Evolutionary conservation across 1,284 basidiomycete genomes (phyloP).

Genomic region (Trichosporon sp.): DNA sequence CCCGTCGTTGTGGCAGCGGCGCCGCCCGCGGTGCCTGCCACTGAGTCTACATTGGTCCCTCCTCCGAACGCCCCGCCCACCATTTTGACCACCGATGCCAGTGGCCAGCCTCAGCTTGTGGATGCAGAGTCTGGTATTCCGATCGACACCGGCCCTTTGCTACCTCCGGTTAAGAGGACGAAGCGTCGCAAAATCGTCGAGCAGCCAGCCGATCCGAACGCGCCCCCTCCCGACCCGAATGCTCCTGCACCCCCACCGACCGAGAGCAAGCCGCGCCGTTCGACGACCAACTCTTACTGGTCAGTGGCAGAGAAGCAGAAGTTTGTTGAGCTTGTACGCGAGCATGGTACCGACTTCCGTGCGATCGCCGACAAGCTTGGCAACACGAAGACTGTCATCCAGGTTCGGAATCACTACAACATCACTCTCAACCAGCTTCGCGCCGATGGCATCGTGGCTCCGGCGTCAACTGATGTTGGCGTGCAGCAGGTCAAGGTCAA

Average conservation of each 20-base stretch:
- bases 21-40: background rate
- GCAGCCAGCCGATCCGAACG: constrained; percentile 14
- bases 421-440: constrained; percentile 29
- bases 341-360: constrained; percentile 74
- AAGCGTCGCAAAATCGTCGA: constrained; percentile 40
- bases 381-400: constrained; percentile 73
- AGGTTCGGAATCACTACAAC: constrained; percentile 66
- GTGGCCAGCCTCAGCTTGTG: constrained; percentile 15
- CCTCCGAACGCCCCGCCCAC: constrained; percentile 1
- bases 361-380: constrained; percentile 71
- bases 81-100: constrained; percentile 6
- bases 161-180: constrained; percentile 47
- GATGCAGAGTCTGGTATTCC: constrained; percentile 28
- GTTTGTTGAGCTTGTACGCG: constrained; percentile 67
- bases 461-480: constrained; percentile 28
- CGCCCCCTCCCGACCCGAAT: constrained; percentile 18
- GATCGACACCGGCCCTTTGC: constrained; percentile 33
- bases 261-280: constrained; percentile 30
- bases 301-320: constrained; percentile 60
- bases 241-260: constrained; percentile 5
- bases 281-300: constrained; percentile 59
- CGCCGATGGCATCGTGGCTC: constrained; percentile 27
- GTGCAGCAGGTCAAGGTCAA: constrained; percentile 34
- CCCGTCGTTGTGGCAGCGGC: background rate
- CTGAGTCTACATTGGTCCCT: background rate